A percentile compares a stretch with the other conserved stretches of the same genome.
Conservation (phyloP, 805 yeast species). For the Candida maris region DNA sequence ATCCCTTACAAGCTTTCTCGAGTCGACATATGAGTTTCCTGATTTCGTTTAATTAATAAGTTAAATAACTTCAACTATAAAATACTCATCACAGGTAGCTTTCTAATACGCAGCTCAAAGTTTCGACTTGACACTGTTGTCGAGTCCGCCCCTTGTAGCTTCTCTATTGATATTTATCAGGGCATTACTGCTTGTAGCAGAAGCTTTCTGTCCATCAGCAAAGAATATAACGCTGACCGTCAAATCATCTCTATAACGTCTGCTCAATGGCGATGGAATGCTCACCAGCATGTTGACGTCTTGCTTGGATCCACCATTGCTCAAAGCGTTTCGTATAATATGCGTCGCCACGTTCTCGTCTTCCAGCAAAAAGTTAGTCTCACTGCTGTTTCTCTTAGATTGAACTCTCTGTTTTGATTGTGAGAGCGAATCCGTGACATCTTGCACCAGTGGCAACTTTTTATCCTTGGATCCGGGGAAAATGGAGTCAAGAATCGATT, state of each 20-base stretch:
- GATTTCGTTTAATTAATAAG: slow-evolving; percentile 1
- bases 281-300: slow-evolving; percentile 85
- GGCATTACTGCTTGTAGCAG: slow-evolving; percentile 40
- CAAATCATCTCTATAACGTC: slow-evolving; percentile 91
- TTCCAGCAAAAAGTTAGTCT: slow-evolving; percentile 54
- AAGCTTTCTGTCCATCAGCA: slow-evolving; percentile 48
- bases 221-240: slow-evolving; percentile 95
- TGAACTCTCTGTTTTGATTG: slow-evolving; percentile 68
- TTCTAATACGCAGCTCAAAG: slow-evolving; percentile 25
- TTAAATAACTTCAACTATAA: not conserved
- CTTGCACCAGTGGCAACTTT: slow-evolving; percentile 60
- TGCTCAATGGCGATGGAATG: slow-evolving; percentile 86
- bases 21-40: not conserved
- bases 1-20: not conserved
- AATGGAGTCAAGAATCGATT: slow-evolving; percentile 40
- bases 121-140: slow-evolving; percentile 42
- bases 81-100: not conserved
- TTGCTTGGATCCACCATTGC: slow-evolving; percentile 81
- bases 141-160: slow-evolving; percentile 57
- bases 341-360: slow-evolving; percentile 93
- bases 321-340: slow-evolving; percentile 85
- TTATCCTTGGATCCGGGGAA: slow-evolving; percentile 30
- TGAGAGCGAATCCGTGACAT: slow-evolving; percentile 54
- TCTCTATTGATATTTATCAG: slow-evolving; percentile 50
- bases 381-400: slow-evolving; percentile 46